A percentile compares a stretch with the other conserved stretches of the same genome.
Evolutionary conservation across 179 eudicot species (phyloP).

Genomic region (Drosera spatulata): DNA sequence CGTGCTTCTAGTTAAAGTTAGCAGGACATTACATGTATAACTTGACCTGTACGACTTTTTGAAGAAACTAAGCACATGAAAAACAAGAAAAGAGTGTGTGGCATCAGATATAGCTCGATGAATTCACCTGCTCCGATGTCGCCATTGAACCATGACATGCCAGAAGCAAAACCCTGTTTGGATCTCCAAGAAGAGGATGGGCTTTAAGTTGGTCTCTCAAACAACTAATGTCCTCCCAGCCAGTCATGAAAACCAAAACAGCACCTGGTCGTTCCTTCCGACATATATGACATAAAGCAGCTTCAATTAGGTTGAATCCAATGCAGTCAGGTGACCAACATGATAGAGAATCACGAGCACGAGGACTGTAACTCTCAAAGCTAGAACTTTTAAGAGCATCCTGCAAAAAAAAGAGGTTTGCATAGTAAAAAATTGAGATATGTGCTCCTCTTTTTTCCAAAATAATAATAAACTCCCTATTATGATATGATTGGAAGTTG

Average conservation of each 20-base stretch:
- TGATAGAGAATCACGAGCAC: conserved; percentile 87
- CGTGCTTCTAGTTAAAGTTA: no score
- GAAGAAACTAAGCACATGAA: no score
- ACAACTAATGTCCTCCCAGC: conserved; percentile 99
- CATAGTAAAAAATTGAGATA: neutral
- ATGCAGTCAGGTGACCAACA: conserved; percentile 86
- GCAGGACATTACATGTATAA: no score
- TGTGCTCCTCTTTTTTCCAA: no score
- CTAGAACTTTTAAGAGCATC: conserved; percentile 68
- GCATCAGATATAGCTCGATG: no score
- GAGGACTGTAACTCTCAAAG: conserved; percentile 77
- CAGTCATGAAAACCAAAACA: conserved; percentile 97
- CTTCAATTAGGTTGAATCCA: conserved; percentile 95
- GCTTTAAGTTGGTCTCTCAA: conserved; percentile 94
- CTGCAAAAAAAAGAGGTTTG: conserved; percentile 27
- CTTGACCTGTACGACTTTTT: no score
- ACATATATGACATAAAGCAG: conserved; percentile 88
- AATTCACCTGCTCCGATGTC: conserved; percentile 77
- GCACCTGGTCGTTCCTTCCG: conserved; percentile 96
- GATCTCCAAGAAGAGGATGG: conserved; percentile 95
- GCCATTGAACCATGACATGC: conserved; percentile 99
- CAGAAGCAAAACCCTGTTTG: conserved; percentile 86
- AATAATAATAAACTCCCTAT: no score
- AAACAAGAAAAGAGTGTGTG: no score
- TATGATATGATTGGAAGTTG: no score